A percentile compares a stretch with the other conserved stretches of the same genome.
These are phyloP conservation scores for Claviceps africana DNA, from an alignment of 2,329 filamentous ascomycete genomes.

Conservation along the genomic window DNA sequence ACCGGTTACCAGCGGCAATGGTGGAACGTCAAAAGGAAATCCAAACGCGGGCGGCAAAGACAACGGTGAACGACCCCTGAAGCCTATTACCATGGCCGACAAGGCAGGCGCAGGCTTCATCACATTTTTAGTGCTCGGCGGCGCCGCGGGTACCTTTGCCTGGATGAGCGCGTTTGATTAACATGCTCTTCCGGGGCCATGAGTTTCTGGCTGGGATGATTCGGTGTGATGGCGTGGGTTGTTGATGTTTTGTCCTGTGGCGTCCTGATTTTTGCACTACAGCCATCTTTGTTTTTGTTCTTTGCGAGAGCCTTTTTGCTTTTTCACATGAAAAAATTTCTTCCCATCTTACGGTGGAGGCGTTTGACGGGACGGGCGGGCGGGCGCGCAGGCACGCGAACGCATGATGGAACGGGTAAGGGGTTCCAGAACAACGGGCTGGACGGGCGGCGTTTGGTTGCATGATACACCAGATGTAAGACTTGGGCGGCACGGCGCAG, in stretches of 20 bases:
- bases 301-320: too few relatives aligned
- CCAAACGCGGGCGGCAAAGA: conserved; percentile 24
- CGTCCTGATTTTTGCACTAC: neutral
- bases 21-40: conserved; percentile 34
- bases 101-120: conserved; percentile 34
- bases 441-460: neutral
- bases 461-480: neutral
- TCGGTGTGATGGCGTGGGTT: too few relatives aligned
- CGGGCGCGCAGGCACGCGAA: too few relatives aligned
- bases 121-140: conserved; percentile 29
- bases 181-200: neutral
- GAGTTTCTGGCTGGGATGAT: neutral
- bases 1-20: conserved; percentile 32
- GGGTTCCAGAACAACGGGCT: neutral
- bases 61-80: conserved; percentile 11
- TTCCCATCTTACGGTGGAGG: neutral
- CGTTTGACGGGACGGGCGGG: neutral
- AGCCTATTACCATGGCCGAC: conserved; percentile 29
- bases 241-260: neutral
- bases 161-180: conserved; percentile 34
- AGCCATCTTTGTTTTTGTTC: too few relatives aligned
- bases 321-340: neutral
- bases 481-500: neutral
- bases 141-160: conserved; percentile 28
- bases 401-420: neutral